A percentile compares a stretch with the other conserved stretches of the same genome.
Evolutionary conservation across 2,329 filamentous ascomycete species (phyloP).

Genomic region (Pseudopyricularia cyperi): DNA sequence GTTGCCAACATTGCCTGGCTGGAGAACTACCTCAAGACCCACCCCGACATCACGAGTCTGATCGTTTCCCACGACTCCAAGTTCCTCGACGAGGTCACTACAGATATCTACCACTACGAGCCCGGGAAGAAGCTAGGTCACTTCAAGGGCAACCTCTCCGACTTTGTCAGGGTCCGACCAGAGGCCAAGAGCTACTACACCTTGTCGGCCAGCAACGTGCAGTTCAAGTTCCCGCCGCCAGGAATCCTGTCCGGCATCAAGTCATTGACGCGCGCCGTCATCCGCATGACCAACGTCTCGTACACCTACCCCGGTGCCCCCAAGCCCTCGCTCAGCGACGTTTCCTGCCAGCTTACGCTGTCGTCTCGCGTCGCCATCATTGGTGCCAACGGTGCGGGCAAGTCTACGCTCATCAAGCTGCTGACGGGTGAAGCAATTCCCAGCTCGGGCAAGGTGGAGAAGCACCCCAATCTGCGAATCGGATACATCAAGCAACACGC

Average conservation of each 20-base stretch:
- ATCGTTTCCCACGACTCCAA: conserved; percentile 98
- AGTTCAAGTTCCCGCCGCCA: conserved; percentile 97
- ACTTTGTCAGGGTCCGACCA: conserved; percentile 78
- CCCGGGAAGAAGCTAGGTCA: conserved; percentile 81
- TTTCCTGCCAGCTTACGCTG: conserved; percentile 75
- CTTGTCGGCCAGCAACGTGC: conserved; percentile 70
- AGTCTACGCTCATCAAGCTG: conserved; percentile 96
- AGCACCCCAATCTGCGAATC: conserved; percentile 96
- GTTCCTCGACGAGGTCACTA: conserved; percentile 94
- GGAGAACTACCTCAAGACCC: conserved; percentile 86
- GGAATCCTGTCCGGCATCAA: conserved; percentile 93
- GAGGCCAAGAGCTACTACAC: conserved; percentile 99
- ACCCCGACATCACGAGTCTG: conserved; percentile 90
- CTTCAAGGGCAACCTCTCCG: conserved; percentile 71
- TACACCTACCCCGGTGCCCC: conserved; percentile 85
- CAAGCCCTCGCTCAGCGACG: conserved; percentile 74
- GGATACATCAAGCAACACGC: conserved; percentile 99
- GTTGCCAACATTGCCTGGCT: conserved; percentile 94
- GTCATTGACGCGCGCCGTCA: conserved; percentile 83
- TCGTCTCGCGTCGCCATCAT: conserved; percentile 95
- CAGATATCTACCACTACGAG: conserved; percentile 98
- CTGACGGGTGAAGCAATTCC: conserved; percentile 87
- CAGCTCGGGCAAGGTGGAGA: conserved; percentile 77
- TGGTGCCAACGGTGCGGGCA: conserved; percentile 93
- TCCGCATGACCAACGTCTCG: conserved; percentile 84